Base-by-base conservation (phyloP, 176 grass and related monocot genomes). In the Alloteropsis semialata region DNA sequence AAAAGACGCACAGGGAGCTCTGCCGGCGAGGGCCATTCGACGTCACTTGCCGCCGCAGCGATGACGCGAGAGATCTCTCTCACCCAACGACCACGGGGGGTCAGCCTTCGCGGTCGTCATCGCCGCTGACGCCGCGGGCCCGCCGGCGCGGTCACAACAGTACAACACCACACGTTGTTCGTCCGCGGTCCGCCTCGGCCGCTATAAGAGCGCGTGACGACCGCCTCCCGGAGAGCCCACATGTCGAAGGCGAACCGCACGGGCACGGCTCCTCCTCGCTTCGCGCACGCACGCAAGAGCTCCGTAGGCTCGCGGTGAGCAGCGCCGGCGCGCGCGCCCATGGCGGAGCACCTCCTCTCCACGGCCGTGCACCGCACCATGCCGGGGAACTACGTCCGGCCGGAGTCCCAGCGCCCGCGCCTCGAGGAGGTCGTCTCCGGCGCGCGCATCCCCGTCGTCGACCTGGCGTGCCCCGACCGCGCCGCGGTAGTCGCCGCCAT, bases 341-440 rank as follows among this genome's bases (percentile, higher is more conserved):
- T 94, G 92, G 92, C 87, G 25, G 81, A 48, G 4, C 81, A 89
- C 14, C 87, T 94, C 53, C 92, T 94, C 45, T 94, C 92, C 10
- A 85, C 71, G n/a, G 15, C 72, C 51, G 54, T 82, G 28, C 81
- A 73, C 81, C 39, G 64, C 51, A 79, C 80, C 19, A 69, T 94
- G 74, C 92, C 92, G 3, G 38, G 18, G 10, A 86, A 18, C 63
- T 92, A 92, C 79, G 53, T 92, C 44, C 82, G 93, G 39, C 90
- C 93, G 9, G 87, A 86, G 69, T 65, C 85, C 24, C 27, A 95
- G 79, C 85, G 93, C 6, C 93, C 93, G 28, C 78, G 82, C 25
- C 84, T 92, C 37, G 22, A 24, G 1, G 88, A 89, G 59, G 93
- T 96, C 7, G 43, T 85, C 30, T 29, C 48, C 19, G 83, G 88